A percentile compares a stretch with the other conserved stretches of the same genome.
phyloP scores from a whole-genome alignment of 2,329 filamentous ascomycete species.

The Stromatinia cepivora region DNA sequence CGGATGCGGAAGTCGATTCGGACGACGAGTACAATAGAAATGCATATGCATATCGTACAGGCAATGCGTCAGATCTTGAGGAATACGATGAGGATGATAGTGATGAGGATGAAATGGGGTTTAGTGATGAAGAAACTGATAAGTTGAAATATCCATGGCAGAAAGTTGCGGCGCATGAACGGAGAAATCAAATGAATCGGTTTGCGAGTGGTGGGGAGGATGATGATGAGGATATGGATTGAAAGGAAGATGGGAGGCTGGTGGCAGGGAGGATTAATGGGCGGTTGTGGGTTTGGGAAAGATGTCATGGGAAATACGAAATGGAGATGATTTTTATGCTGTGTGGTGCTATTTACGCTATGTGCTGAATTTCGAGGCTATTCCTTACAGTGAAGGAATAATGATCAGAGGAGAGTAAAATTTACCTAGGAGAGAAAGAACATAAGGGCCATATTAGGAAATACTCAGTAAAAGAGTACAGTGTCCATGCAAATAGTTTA shows the following conservation, averaged over 20 bases:
- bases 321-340: neutral
- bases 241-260: neutral
- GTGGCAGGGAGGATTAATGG: neutral
- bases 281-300: neutral
- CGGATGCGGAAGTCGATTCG: conserved; percentile 73
- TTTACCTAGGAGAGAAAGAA: too few relatives aligned
- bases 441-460: too few relatives aligned
- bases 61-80: conserved; percentile 39
- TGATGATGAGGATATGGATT: conserved; percentile 9
- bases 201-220: neutral
- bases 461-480: too few relatives aligned
- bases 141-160: conserved; percentile 37
- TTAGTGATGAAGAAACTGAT: conserved; percentile 37
- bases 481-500: neutral
- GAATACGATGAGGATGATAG: conserved; percentile 35
- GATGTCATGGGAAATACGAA: neutral
- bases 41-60: conserved; percentile 55
- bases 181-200: neutral
- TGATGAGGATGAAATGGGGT: conserved; percentile 34
- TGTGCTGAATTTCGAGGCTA: neutral
- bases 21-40: conserved; percentile 65
- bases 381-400: neutral
- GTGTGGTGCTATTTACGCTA: neutral
- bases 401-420: neutral
- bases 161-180: neutral